Evolutionary conservation across 75 land plant species (phyloP).

Genomic region (Adiantum capillusveneris): DNA sequence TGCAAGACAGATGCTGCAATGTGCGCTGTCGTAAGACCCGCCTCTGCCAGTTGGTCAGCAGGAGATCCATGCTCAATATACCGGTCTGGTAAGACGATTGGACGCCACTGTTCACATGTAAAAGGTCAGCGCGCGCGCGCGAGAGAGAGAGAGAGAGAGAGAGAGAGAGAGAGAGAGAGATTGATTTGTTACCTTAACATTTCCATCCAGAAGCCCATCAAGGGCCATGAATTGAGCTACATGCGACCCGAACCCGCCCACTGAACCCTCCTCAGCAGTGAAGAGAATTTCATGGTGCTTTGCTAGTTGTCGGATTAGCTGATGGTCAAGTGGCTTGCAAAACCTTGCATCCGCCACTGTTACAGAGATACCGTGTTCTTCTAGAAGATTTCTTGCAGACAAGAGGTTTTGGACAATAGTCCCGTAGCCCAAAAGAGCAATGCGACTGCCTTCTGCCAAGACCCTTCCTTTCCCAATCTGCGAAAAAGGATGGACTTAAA

Average conservation of each 20-base stretch:
- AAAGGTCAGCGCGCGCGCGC: no score
- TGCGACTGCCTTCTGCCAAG: slow-evolving; percentile 43
- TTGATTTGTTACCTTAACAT: slow-evolving; percentile 48
- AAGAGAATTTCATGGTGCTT: slow-evolving; percentile 52
- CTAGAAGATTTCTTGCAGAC: slow-evolving; percentile 43
- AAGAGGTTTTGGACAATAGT: slow-evolving; percentile 69
- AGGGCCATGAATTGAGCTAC: slow-evolving; percentile 92
- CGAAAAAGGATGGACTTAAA: slow-evolving; percentile 17
- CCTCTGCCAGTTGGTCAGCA: slow-evolving; percentile 47
- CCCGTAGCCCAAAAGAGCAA: slow-evolving; percentile 71
- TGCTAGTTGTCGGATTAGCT: slow-evolving; percentile 51
- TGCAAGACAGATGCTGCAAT: slow-evolving; percentile 68
- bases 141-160: no score
- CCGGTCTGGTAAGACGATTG: slow-evolving; percentile 59
- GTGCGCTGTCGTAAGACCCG: slow-evolving; percentile 63
- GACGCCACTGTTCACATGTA: slow-evolving; percentile 52
- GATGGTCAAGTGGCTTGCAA: slow-evolving; percentile 71
- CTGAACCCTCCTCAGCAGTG: slow-evolving; percentile 91
- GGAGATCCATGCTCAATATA: slow-evolving; percentile 72
- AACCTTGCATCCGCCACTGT: slow-evolving; percentile 82
- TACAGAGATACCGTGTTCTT: slow-evolving; percentile 35
- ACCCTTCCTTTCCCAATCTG: slow-evolving; percentile 72
- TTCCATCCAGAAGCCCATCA: slow-evolving; percentile 91
- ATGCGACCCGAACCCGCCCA: slow-evolving; percentile 95
- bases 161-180: no score